Base-by-base conservation (phyloP, 75 land plant species). In the Adiantum capillusveneris region DNA sequence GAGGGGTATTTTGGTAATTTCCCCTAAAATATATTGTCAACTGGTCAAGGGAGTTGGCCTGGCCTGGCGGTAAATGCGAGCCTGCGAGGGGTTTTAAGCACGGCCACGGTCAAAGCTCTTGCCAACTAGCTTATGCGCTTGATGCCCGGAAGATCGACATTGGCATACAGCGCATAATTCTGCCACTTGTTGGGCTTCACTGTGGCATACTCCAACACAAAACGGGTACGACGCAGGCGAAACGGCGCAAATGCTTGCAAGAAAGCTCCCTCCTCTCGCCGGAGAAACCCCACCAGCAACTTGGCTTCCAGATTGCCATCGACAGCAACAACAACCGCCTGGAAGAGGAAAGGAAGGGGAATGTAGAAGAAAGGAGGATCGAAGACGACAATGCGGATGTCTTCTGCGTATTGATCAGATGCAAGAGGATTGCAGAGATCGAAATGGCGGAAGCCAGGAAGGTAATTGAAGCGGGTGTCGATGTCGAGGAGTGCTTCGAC, bases 351-450 rank as follows among this genome's bases (percentile, higher is more conserved):
- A 7, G 16, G 21, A 70, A 69, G 25, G 2, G 68, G 72, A 19
- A 69, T 64, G 68, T 69, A 69, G 48, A 69, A 69, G 48, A 69
- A 69, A 1, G 72, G 72, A 13, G 72, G 72, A 27, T 69, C 72
- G 29, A 69, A 69, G 48, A 69, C 72, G 28, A 69, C 46, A 13
- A 69, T 44, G 6, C 72, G 55, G n/a, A 43, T 34, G 6, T 54
- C 53, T 13, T 0, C 42, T 7, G 20, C 54, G 31, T 21, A 14
- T 0, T 25, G 17, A 3, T 20, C 26, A 2, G 26, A 44, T 18
- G 56, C 37, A 9, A 34, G 21, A 29, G 68, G 57, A 34, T 17
- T 29, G 16, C 72, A 57, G 17, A 69, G 39, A 56, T 69, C 72
- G 65, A 60, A 69, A 46, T 25, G 63, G 12, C 72, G 44, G 31